Base-by-base conservation (phyloP, 176 grass and related monocot species). In the Oryza punctata region DNA sequence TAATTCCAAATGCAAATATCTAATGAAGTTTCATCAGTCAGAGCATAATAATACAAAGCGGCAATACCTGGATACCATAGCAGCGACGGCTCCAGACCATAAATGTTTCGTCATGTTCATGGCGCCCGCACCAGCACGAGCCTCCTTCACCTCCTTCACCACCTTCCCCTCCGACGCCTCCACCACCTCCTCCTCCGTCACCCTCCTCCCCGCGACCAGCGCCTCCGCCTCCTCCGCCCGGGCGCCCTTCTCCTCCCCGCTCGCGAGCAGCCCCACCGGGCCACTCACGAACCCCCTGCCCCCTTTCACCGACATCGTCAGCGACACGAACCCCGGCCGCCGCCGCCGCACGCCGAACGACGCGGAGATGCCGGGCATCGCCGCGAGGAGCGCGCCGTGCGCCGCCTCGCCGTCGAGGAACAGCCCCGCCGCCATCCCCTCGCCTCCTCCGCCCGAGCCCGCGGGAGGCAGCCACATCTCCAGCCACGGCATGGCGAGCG, bases 31-130 rank as follows among this genome's bases (percentile, higher is more conserved):
- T 16, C 13, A 15, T 54, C 7, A 41, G 19, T 35, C 14, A 8
- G 7, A 77, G 50, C 30, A 41, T 65, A 47, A 30, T 54, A 47
- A 78, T 57, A 67, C 16, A 60, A 72, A 67, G 68, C 0, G 3
- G 76, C 72, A 24, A 70, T 96, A 96, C 97, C 97, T 92, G 0
- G 93, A 99, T 52, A 99, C 88, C 93, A 99, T 99, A 52, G 97
- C 93, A 47, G 97, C 97, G 19, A 96, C 89, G 41, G 97, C 97
- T 57, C 97, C 93, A 15, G 93, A 60, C 91, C 93, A 99, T 46
- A 99, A 88, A 91, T 99, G 93, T 40, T 99, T 94, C 12, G 93
- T 94, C 33, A 73, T 91, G 82, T 96, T 99, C 83, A 96, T 80
- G 28, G 93, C 89, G 5, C 84, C 89, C 2, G 89, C 89, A n/a